Percentiles rank a stretch among this genome's conserved stretches.
Evolutionary conservation across 1,284 basidiomycete genomes (phyloP).

Genomic region (Rhodotorula sp.): DNA sequence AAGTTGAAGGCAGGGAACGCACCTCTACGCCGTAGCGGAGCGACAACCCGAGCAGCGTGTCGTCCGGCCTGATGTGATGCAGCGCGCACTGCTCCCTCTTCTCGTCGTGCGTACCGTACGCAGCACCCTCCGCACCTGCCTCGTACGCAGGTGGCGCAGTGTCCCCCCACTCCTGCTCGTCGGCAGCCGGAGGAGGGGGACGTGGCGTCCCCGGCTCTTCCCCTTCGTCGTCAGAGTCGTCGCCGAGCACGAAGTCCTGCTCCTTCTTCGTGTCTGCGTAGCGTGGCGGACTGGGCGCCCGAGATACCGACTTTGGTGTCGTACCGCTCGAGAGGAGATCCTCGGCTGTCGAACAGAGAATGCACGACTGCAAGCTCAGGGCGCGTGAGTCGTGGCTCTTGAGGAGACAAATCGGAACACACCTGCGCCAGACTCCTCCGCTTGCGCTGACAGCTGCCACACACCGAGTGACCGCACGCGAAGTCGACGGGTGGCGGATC

Average conservation of each 20-base stretch:
- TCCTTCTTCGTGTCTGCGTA: conserved; percentile 52
- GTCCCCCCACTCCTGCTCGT: not conserved
- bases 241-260: conserved; percentile 65
- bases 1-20: conserved; percentile 44
- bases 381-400: not conserved
- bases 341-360: conserved; percentile 13
- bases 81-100: conserved; percentile 8
- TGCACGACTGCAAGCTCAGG: conserved; percentile 3
- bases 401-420: not conserved
- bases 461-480: conserved; percentile 24
- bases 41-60: conserved; percentile 68
- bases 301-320: not conserved
- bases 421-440: conserved; percentile 11
- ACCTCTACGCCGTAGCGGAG: conserved; percentile 65
- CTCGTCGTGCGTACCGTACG: conserved; percentile 50
- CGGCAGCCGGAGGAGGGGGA: conserved; percentile 38
- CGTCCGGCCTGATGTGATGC: conserved; percentile 61
- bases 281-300: not conserved
- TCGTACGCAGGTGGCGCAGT: conserved; percentile 25
- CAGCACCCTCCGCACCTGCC: not conserved
- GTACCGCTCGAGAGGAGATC: conserved; percentile 15
- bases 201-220: not conserved
- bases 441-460: conserved; percentile 14
- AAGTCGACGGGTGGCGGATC: conserved; percentile 11
- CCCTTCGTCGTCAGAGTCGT: conserved; percentile 61